phyloP scores from a whole-genome alignment of 1,139 yeast genomes.

The Lodderomyces beijingensis region DNA sequence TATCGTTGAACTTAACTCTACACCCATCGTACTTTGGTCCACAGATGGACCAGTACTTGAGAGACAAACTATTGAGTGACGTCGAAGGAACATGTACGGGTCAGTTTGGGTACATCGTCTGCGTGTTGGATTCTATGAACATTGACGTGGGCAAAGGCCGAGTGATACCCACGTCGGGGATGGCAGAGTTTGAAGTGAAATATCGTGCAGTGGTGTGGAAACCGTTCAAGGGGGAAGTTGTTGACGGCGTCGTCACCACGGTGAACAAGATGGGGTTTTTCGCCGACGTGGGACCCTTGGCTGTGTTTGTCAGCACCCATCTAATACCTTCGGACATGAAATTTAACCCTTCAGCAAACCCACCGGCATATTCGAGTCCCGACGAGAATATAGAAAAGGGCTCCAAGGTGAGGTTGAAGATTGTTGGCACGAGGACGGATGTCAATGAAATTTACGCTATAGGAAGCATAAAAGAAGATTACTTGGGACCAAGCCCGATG shows the following conservation, averaged over 20 bases:
- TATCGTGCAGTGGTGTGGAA: slow-evolving; percentile 97
- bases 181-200: slow-evolving; percentile 95
- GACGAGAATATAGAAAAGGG: slow-evolving; percentile 95
- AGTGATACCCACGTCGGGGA: slow-evolving; percentile 83
- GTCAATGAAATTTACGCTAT: slow-evolving; percentile 96
- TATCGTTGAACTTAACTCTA: slow-evolving; percentile 83
- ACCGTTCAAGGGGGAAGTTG: slow-evolving; percentile 98
- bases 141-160: slow-evolving; percentile 95
- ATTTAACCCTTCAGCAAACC: slow-evolving; percentile 92
- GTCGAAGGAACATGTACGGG: slow-evolving; percentile 99
- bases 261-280: slow-evolving; percentile 96
- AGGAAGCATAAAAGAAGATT: slow-evolving; percentile 96
- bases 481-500: slow-evolving; percentile 73
- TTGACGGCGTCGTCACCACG: slow-evolving; percentile 91
- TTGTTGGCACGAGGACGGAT: slow-evolving; percentile 96
- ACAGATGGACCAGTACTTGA: slow-evolving; percentile 89
- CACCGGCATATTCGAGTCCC: slow-evolving; percentile 96
- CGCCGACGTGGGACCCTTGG: slow-evolving; percentile 96
- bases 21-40: slow-evolving; percentile 99
- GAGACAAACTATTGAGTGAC: slow-evolving; percentile 85
- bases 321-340: slow-evolving; percentile 92
- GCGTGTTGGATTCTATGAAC: slow-evolving; percentile 91
- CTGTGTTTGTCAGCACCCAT: slow-evolving; percentile 92
- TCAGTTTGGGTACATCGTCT: slow-evolving; percentile 94
- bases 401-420: slow-evolving; percentile 86